These are phyloP conservation scores for Ophiocordyceps robertsii DNA, from an alignment of 2,329 filamentous ascomycete species.

Conservation along the genomic window DNA sequence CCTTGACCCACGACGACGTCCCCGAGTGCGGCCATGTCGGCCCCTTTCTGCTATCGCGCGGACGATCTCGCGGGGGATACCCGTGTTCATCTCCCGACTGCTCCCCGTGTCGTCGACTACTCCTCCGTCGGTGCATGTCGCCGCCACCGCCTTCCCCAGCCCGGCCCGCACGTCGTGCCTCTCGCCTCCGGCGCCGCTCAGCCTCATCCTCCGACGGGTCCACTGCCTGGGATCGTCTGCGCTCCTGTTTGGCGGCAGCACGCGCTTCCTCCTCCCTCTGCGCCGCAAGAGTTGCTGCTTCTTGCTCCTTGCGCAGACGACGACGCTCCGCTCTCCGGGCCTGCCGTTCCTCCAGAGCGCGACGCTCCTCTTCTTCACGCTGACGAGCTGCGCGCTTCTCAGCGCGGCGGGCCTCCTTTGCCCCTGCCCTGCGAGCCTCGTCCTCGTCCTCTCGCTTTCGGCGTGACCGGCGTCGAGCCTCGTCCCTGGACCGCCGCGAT, in stretches of 20 bases:
- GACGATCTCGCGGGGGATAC: conserved; percentile 25
- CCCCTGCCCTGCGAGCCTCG: conserved; percentile 37
- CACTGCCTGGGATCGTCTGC: conserved; percentile 30
- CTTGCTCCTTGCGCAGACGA: conserved; percentile 33
- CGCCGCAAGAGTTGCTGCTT: conserved; percentile 27
- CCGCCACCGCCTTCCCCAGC: conserved; percentile 22
- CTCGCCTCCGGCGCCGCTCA: conserved; percentile 38
- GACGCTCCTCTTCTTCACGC: conserved; percentile 35
- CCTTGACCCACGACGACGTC: conserved; percentile 53
- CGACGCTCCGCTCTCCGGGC: conserved; percentile 36
- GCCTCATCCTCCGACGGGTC: conserved; percentile 34
- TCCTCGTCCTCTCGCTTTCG: conserved; percentile 43
- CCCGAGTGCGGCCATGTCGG: conserved; percentile 48
- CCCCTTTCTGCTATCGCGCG: conserved; percentile 19
- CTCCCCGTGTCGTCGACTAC: conserved; percentile 26
- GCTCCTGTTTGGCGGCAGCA: conserved; percentile 30
- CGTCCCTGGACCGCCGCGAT: conserved; percentile 41
- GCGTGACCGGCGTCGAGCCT: conserved; percentile 40
- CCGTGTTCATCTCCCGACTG: conserved; percentile 30
- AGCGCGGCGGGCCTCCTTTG: conserved; percentile 44
- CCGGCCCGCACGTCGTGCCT: conserved; percentile 33
- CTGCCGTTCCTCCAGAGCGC: conserved; percentile 33
- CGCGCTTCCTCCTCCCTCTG: conserved; percentile 32
- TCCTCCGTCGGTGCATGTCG: conserved; percentile 16
- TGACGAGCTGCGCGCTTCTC: conserved; percentile 36